Evolutionary conservation across 78 protist species (phyloP).

Genomic region (Dictyostelium brefeldianum): DNA sequence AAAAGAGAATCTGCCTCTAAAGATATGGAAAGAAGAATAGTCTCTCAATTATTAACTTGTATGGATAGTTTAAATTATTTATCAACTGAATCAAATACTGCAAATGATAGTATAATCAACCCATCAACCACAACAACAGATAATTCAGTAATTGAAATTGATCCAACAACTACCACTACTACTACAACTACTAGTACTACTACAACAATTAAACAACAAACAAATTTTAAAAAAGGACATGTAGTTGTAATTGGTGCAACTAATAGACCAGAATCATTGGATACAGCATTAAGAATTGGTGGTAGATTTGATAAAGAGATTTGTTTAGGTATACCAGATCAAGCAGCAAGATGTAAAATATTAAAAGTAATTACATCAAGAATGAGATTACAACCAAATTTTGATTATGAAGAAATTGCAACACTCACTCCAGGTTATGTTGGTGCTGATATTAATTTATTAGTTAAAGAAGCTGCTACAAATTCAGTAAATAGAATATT

Average conservation of each 20-base stretch:
- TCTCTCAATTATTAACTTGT: slow-evolving; percentile 98
- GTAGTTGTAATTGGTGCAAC: slow-evolving; percentile 96
- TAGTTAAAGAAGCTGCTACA: slow-evolving; percentile 94
- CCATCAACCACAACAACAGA: not conserved
- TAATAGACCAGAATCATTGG: slow-evolving; percentile 96
- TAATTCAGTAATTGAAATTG: not conserved
- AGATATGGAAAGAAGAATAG: slow-evolving; percentile 99
- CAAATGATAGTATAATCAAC: not conserved
- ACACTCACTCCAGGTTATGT: slow-evolving; percentile 93
- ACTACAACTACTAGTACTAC: not conserved
- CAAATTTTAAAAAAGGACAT: slow-evolving; percentile 41
- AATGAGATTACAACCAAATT: slow-evolving; percentile 48
- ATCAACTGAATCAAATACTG: not conserved
- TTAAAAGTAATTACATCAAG: slow-evolving; percentile 70
- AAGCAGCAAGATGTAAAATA: slow-evolving; percentile 82
- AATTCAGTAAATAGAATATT: slow-evolving; percentile 91
- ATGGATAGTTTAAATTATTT: slow-evolving; percentile 89
- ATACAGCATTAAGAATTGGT: slow-evolving; percentile 96
- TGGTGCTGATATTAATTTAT: slow-evolving; percentile 92
- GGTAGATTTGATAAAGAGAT: slow-evolving; percentile 98
- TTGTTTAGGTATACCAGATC: slow-evolving; percentile 94
- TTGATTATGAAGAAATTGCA: slow-evolving; percentile 87
- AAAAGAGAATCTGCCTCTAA: slow-evolving; percentile 96
- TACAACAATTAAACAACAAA: not conserved
- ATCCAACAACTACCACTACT: not conserved